A percentile compares a stretch with the other conserved stretches of the same genome.
These are phyloP conservation scores for Alternaria sp. DNA, from an alignment of 2,329 filamentous ascomycete genomes.

Conservation along the genomic window DNA sequence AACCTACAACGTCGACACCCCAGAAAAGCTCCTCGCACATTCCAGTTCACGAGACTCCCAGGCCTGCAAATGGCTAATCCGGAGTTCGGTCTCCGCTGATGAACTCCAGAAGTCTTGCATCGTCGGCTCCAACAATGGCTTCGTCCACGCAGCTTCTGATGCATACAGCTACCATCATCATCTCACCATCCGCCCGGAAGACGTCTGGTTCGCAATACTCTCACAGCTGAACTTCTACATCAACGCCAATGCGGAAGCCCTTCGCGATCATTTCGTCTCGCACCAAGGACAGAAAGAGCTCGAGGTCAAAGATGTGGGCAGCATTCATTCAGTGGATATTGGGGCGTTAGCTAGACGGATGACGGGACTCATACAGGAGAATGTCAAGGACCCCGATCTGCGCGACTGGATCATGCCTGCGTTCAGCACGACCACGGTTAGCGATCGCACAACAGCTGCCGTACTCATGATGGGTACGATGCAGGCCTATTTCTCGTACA, in stretches of 20 bases:
- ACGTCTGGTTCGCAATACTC: conserved; percentile 36
- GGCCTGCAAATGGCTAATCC: conserved; percentile 6
- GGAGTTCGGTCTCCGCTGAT: conserved; percentile 10
- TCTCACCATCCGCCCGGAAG: conserved; percentile 31
- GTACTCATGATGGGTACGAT: conserved; percentile 27
- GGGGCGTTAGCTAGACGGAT: conserved; percentile 7
- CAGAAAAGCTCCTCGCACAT: neutral
- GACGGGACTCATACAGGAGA: conserved; percentile 11
- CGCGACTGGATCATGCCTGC: conserved; percentile 25
- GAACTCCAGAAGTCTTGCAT: conserved; percentile 2
- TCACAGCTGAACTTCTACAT: conserved; percentile 35
- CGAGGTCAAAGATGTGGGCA: conserved; percentile 7
- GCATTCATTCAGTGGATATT: conserved; percentile 6
- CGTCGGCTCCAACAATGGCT: conserved; percentile 17
- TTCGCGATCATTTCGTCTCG: conserved; percentile 37
- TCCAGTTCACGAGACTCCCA: neutral
- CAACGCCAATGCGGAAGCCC: conserved; percentile 29
- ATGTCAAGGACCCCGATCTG: conserved; percentile 14
- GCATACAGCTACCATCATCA: conserved; percentile 30
- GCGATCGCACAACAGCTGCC: conserved; percentile 15
- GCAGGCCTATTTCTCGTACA: conserved; percentile 25
- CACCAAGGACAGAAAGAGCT: conserved; percentile 37
- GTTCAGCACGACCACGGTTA: conserved; percentile 24
- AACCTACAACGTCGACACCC: neutral
- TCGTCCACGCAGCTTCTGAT: conserved; percentile 20